These are phyloP conservation scores for Thymus mandschuricus DNA, from an alignment of 257 asterid genomes.

Conservation along the genomic window DNA sequence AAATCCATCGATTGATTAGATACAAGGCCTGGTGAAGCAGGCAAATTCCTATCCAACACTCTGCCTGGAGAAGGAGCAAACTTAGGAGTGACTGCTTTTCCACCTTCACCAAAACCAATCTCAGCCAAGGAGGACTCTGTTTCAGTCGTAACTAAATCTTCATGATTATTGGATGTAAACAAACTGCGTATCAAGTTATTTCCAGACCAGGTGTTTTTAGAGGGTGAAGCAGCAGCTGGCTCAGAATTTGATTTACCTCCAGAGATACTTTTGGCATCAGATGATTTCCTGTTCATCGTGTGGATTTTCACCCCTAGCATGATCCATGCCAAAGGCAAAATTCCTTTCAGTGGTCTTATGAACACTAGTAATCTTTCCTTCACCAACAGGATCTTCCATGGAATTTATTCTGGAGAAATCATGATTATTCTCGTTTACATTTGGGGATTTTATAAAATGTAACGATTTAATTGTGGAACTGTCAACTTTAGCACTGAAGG, in stretches of 20 bases:
- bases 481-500: slow-evolving; percentile 59
- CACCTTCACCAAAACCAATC: slow-evolving; percentile 39
- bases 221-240: slow-evolving; percentile 46
- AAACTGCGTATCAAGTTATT: slow-evolving; percentile 37
- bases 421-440: slow-evolving; percentile 31
- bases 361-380: slow-evolving; percentile 37
- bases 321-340: slow-evolving; percentile 28
- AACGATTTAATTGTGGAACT: slow-evolving; percentile 45
- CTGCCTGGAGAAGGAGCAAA: slow-evolving; percentile 49
- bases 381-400: slow-evolving; percentile 39
- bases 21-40: slow-evolving; percentile 42
- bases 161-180: slow-evolving; percentile 42
- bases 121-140: slow-evolving; percentile 56
- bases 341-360: slow-evolving; percentile 36
- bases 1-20: slow-evolving; percentile 37
- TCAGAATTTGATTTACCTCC: slow-evolving; percentile 33
- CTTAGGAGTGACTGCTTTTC: slow-evolving; percentile 39
- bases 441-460: slow-evolving; percentile 54
- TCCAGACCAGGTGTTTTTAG: slow-evolving; percentile 48
- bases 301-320: slow-evolving; percentile 31
- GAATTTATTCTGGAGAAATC: slow-evolving; percentile 25
- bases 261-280: slow-evolving; percentile 30
- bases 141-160: slow-evolving; percentile 42
- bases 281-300: slow-evolving; percentile 35
- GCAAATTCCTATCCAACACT: slow-evolving; percentile 36